Evolutionary conservation across 495 filamentous ascomycete species (phyloP).

Genomic region (Hyaloscypha finlandica): DNA sequence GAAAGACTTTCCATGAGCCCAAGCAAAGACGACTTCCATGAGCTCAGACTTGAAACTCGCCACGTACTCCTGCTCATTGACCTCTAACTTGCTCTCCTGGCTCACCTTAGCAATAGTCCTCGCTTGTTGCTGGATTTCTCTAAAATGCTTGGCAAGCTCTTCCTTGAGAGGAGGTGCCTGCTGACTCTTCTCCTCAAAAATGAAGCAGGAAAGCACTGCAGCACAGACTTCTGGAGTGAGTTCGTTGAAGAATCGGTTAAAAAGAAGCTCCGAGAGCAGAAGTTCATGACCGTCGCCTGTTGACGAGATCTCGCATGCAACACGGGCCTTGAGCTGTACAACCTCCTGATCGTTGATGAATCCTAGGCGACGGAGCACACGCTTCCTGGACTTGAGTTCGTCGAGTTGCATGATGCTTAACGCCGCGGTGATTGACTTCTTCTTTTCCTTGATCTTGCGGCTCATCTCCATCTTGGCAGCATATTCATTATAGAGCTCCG

Average conservation of each 20-base stretch:
- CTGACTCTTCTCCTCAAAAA: slow-evolving; percentile 88
- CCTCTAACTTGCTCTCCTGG: slow-evolving; percentile 83
- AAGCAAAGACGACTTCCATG: slow-evolving; percentile 94
- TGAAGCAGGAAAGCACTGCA: slow-evolving; percentile 84
- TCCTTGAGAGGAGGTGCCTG: slow-evolving; percentile 73
- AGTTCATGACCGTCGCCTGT: slow-evolving; percentile 84
- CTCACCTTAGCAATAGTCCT: slow-evolving; percentile 88
- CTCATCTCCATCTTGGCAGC: slow-evolving; percentile 72
- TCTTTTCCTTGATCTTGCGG: slow-evolving; percentile 78
- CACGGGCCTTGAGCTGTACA: slow-evolving; percentile 91
- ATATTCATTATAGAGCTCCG: slow-evolving; percentile 82
- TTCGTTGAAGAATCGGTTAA: slow-evolving; percentile 98
- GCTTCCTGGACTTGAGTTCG: slow-evolving; percentile 92
- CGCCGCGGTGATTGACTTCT: slow-evolving; percentile 82
- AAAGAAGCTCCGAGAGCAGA: slow-evolving; percentile 87
- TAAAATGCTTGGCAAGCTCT: slow-evolving; percentile 81
- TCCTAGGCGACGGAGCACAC: slow-evolving; percentile 91
- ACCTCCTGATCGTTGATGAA: slow-evolving; percentile 96
- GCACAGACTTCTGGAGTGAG: slow-evolving; percentile 84
- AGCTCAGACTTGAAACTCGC: slow-evolving; percentile 85
- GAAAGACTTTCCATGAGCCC: slow-evolving; percentile 91
- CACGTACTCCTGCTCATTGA: slow-evolving; percentile 93
- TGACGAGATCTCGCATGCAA: slow-evolving; percentile 90
- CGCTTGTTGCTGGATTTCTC: slow-evolving; percentile 82
- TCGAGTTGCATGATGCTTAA: slow-evolving; percentile 88